Evolutionary conservation across 345 rosid genomes (phyloP), one percentile per base, ranked within the genome.

Genomic region (Eutrema japonicum): DNA sequence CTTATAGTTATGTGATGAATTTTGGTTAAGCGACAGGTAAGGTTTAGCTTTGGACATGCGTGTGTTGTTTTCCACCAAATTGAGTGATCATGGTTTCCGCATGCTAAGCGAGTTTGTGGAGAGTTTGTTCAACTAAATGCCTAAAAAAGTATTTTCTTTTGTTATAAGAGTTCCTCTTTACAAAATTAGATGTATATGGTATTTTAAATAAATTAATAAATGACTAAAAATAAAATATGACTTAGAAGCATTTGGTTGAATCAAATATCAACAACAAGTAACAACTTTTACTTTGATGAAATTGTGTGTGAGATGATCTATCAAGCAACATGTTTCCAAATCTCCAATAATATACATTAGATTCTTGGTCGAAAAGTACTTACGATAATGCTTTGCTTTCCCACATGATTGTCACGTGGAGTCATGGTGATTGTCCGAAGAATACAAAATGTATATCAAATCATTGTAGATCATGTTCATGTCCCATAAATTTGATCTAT

Each of bases 41-140:
- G 61, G 53, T 49, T 64, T 64, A 64, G 63, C 22, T 64, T 50
- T 10, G 71, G 67, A 71, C 70, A 77, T 71, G 80, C 80, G 56
- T 64, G 72, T 42, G 72, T 50, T 58, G 76, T 65, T 71, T 65
- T 58, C 61, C 72, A 71, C 80, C 77, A 77, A 77, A 58, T 50
- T 58, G 47, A 58, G 29, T 33, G 68, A 72, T 64, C 80, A 77
- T 77, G 80, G 58, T 26, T 26, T 41, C 18, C 3, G 68, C 80
- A 77, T 77, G 76, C 5, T 65, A 49, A 64, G 35, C 64, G 46
- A 63, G 51, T 69, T 68, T 75, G 64, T 16, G 36, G 64, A 55
- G 47, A 70, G 66, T 77, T 77, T 64, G 72, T 77, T 77, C 61
- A 77, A 26, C 54, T 53, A 42, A 18, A 18, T 18, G 1, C 18